Percentiles rank a stretch among this genome's conserved stretches.
Conservation (phyloP, 2,329 filamentous ascomycete species). For the Aspergillus eucalypticola region DNA sequence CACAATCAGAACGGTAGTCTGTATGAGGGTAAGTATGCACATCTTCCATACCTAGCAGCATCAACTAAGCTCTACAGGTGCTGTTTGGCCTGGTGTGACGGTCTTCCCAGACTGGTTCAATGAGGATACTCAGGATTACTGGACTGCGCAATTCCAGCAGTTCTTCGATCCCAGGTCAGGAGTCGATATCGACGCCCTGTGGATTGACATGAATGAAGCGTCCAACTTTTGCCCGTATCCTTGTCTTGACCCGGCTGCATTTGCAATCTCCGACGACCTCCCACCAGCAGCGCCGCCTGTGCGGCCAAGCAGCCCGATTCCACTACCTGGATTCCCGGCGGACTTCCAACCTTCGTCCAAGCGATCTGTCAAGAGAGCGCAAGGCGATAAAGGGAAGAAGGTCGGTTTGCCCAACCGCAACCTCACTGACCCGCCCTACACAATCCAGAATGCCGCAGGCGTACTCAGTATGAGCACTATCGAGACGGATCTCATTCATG, state of each 20-base stretch:
- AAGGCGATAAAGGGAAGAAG: slow-evolving; percentile 38
- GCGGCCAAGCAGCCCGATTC: slow-evolving; percentile 59
- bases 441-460: slow-evolving; percentile 64
- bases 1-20: slow-evolving; percentile 56
- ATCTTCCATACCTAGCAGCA: not conserved
- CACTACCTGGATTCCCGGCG: slow-evolving; percentile 68
- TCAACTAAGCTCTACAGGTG: slow-evolving; percentile 45
- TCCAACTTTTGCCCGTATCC: slow-evolving; percentile 57
- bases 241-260: slow-evolving; percentile 56
- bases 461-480: slow-evolving; percentile 59
- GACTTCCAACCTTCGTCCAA: slow-evolving; percentile 62
- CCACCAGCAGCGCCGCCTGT: slow-evolving; percentile 65
- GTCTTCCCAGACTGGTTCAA: slow-evolving; percentile 79
- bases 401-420: slow-evolving; percentile 64
- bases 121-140: slow-evolving; percentile 64
- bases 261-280: slow-evolving; percentile 45
- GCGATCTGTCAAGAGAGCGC: slow-evolving; percentile 8
- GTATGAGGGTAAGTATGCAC: slow-evolving; percentile 44
- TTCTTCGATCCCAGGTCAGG: slow-evolving; percentile 67
- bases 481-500: slow-evolving; percentile 66
- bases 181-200: slow-evolving; percentile 74
- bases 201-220: slow-evolving; percentile 71
- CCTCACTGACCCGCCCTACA: slow-evolving; percentile 64
- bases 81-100: slow-evolving; percentile 75
- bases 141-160: slow-evolving; percentile 65